Evolutionary conservation across 495 filamentous ascomycete species (phyloP).

Genomic region (Hypoxylon perforatum): DNA sequence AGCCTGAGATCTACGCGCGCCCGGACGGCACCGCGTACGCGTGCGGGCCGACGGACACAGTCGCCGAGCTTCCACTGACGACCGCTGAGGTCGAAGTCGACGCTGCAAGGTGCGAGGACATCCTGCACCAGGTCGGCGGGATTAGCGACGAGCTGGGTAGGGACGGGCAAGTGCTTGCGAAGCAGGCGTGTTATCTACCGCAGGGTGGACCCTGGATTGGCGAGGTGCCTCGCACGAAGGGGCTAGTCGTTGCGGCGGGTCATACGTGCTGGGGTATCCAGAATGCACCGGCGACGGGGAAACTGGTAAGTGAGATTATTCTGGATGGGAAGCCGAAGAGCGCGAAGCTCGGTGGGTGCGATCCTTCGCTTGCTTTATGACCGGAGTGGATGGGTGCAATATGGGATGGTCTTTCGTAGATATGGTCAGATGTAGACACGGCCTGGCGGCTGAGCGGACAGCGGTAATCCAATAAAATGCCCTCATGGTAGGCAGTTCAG

Average conservation of each 20-base stretch:
- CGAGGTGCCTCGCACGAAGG: constrained; percentile 70
- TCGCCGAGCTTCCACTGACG: constrained; percentile 73
- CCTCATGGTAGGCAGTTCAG: neutral
- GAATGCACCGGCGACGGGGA: constrained; percentile 86
- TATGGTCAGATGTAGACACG: neutral
- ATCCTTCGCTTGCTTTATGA: constrained; percentile 40
- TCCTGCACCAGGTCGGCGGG: constrained; percentile 74
- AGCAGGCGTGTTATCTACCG: constrained; percentile 88
- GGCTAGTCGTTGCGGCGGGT: constrained; percentile 79
- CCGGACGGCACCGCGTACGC: constrained; percentile 86
- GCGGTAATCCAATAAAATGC: neutral
- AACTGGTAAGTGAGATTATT: constrained; percentile 81
- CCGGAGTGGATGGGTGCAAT: constrained; percentile 25
- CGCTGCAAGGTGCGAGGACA: constrained; percentile 76
- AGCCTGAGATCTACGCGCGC: constrained; percentile 89
- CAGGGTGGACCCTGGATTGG: constrained; percentile 79
- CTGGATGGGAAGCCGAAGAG: constrained; percentile 79
- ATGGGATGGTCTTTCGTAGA: constrained; percentile 19
- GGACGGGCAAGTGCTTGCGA: constrained; percentile 73
- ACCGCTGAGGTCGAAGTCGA: constrained; percentile 81
- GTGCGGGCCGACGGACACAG: constrained; percentile 76
- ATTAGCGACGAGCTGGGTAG: constrained; percentile 75
- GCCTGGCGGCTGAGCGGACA: too few relatives aligned
- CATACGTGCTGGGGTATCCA: constrained; percentile 95
- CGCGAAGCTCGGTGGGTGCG: constrained; percentile 58